These are phyloP conservation scores for Hyphodiscus sp. DNA, from an alignment of 2,329 filamentous ascomycete genomes.

Conservation along the genomic window DNA sequence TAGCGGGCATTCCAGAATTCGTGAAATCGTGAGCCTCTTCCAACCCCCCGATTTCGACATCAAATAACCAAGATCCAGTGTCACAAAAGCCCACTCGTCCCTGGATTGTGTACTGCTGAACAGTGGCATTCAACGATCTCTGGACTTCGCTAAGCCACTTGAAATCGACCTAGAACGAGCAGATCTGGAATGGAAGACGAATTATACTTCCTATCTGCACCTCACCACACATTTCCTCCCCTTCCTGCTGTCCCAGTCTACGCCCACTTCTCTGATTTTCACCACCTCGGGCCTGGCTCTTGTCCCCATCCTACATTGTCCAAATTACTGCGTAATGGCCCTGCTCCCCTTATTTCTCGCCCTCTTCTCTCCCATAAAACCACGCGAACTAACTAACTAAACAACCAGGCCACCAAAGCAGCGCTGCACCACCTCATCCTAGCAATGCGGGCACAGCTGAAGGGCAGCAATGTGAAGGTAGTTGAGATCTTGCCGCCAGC, in stretches of 20 bases:
- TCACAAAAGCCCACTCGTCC: slow-evolving; percentile 37
- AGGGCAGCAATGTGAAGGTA: slow-evolving; percentile 31
- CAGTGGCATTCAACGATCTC: slow-evolving; percentile 45
- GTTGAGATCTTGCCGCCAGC: slow-evolving; percentile 36
- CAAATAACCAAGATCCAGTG: slow-evolving; percentile 30
- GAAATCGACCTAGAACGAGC: slow-evolving; percentile 34
- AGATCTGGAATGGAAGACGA: slow-evolving; percentile 34
- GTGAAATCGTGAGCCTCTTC: too few species aligned
- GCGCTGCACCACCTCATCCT: slow-evolving; percentile 38
- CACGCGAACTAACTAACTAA: too few species aligned
- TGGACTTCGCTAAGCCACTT: slow-evolving; percentile 42
- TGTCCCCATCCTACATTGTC: slow-evolving; percentile 12
- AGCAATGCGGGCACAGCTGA: slow-evolving; percentile 36
- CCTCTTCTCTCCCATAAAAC: too few species aligned
- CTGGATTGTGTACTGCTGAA: slow-evolving; percentile 53
- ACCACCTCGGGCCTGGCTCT: slow-evolving; percentile 18
- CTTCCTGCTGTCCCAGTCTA: slow-evolving; percentile 16
- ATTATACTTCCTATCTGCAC: slow-evolving; percentile 37
- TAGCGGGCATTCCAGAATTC: slow-evolving; percentile 32
- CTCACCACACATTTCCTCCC: slow-evolving; percentile 33
- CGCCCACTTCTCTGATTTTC: slow-evolving; percentile 14
- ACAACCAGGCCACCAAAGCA: slow-evolving; percentile 34
- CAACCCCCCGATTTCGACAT: too few species aligned
- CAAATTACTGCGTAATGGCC: slow-evolving; percentile 29
- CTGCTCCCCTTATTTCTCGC: too few species aligned